A percentile compares a stretch with the other conserved stretches of the same genome.
Conservation (phyloP, 768 basidiomycete species). For the Leucogyrophana mollusca region DNA sequence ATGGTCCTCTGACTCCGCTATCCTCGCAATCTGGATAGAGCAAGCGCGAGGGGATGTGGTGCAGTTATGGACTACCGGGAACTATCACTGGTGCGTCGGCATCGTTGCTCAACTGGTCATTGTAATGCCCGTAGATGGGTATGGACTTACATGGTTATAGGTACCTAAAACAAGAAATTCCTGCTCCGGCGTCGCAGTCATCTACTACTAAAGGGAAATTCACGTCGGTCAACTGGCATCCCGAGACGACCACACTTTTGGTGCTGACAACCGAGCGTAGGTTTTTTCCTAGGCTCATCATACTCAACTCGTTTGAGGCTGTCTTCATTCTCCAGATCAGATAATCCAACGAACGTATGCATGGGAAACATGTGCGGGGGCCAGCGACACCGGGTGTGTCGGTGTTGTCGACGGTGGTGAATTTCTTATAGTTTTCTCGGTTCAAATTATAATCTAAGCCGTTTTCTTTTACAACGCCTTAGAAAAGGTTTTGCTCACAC, state of each 20-base stretch:
- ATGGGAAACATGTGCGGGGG: conserved; percentile 81
- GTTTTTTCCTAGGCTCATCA: conserved; percentile 19
- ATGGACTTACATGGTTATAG: conserved; percentile 33
- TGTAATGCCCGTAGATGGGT: neutral
- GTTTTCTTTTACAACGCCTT: conserved; percentile 5
- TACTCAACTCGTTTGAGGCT: neutral
- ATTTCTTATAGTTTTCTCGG: conserved; percentile 22
- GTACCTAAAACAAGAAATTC: conserved; percentile 92
- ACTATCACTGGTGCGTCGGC: conserved; percentile 86
- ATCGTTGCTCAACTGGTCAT: no score
- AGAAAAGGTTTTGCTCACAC: conserved; percentile 82
- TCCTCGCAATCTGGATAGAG: conserved; percentile 85
- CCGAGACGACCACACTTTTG: conserved; percentile 68
- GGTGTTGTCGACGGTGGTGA: conserved; percentile 87
- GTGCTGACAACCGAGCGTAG: conserved; percentile 67
- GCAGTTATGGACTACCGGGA: conserved; percentile 92
- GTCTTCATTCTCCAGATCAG: conserved; percentile 34
- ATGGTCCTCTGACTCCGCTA: conserved; percentile 89
- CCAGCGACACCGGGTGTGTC: conserved; percentile 79
- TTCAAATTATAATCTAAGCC: neutral
- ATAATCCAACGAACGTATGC: conserved; percentile 61
- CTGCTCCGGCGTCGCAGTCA: conserved; percentile 47
- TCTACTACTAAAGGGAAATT: conserved; percentile 46
- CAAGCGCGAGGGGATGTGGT: conserved; percentile 70
- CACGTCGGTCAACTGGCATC: conserved; percentile 82